Evolutionary conservation across 108 stramenopile species (phyloP), one percentile per base, ranked within the genome.

Genomic region (Fragilariopsis cylindrus): DNA sequence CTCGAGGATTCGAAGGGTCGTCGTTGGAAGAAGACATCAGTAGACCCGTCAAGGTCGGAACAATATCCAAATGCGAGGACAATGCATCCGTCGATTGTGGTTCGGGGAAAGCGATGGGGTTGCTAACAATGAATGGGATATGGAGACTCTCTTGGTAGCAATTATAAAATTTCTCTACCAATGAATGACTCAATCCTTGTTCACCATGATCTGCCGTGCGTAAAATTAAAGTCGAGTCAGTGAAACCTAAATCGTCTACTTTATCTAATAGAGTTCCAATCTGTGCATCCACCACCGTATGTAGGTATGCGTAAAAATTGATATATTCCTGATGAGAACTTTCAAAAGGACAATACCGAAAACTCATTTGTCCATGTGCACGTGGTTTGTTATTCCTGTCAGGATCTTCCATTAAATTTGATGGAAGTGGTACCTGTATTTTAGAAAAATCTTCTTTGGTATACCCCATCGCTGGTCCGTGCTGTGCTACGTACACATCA

Each of bases 161-260:
- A 65, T 87, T 82, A 60, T 71, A 76, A 50, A 82, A 77, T 70
- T 87, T 87, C 65, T 85, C 87, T 75, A 82, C 79, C 48, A 87
- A 53, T 13, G 81, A 75, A 70, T 87, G 87, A 65, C 79, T 81
- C 69, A 87, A 45, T 11, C 70, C 77, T 60, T 78, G 77, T 54
- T 88, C 84, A 8, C 87, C 87, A 52, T 88, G 87, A 70, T 88
- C 87, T 47, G 87, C 82, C 64, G 82, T 81, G 52, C 84, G 80
- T 30, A 85, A 43, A 47, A 88, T 83, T 19, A 85, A 67, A 48
- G 87, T 88, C 52, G 78, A 69, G 40, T 85, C 82, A 60, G 76
- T 84, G 46, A 79, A 71, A 12, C 71, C 82, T 40, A 62, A 67
- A 48, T 63, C 57, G 53, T 88, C 82, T 21, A 88, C 42, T 18